Conservation (phyloP, 768 basidiomycete species). For the Termitomyces sp. region DNA sequence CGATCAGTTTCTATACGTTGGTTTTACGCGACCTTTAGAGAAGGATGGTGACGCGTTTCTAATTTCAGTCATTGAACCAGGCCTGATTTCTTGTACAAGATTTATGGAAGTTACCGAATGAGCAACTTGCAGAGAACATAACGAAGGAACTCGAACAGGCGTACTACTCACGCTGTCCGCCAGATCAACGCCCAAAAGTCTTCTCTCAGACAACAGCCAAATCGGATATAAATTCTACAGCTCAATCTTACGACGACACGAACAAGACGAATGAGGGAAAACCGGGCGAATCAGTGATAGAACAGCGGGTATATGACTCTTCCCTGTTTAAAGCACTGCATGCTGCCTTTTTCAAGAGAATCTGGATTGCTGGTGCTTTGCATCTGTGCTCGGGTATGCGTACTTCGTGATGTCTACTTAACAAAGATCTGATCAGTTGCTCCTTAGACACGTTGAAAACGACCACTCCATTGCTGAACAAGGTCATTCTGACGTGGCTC, state of each 20-base stretch:
- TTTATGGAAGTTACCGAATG: constrained; percentile 38
- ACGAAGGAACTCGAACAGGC: constrained; percentile 33
- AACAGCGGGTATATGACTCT: constrained; percentile 30
- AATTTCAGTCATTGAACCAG: not conserved
- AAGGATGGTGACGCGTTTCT: constrained; percentile 32
- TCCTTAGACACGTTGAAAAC: constrained; percentile 43
- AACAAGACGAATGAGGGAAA: not conserved
- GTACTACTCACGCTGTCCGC: constrained; percentile 41
- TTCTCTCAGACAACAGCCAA: constrained; percentile 1
- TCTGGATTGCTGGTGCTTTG: constrained; percentile 44
- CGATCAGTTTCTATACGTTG: constrained; percentile 40
- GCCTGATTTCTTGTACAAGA: constrained; percentile 24
- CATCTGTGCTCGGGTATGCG: constrained; percentile 37
- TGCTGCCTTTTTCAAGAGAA: constrained; percentile 39
- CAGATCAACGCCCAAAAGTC: constrained; percentile 27
- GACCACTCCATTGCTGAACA: constrained; percentile 52
- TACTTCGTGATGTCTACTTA: not conserved
- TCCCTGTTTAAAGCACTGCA: constrained; percentile 47
- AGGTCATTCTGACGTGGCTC: constrained; percentile 57
- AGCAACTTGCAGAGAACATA: constrained; percentile 26
- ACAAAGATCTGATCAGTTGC: not conserved
- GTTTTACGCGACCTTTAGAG: constrained; percentile 45
- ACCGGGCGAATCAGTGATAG: not conserved
- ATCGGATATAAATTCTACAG: not conserved
- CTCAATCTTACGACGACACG: not conserved